phyloP scores from a whole-genome alignment of 2,329 filamentous ascomycete species.

The Aureobasidium sp. region DNA sequence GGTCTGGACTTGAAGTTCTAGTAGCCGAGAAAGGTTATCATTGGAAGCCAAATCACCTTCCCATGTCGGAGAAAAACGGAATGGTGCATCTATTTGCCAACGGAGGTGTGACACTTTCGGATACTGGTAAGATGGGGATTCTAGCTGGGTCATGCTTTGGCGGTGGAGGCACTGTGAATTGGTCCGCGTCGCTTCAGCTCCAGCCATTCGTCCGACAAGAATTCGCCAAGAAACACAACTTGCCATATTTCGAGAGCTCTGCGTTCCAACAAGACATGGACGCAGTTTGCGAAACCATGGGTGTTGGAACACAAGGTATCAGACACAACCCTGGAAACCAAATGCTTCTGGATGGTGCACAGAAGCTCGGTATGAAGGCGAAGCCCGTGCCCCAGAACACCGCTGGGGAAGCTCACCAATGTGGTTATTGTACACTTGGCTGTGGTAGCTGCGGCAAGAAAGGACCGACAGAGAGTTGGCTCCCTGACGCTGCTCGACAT shows the following conservation, averaged over 20 bases:
- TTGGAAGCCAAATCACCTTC: slow-evolving; percentile 63
- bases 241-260: slow-evolving; percentile 66
- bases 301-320: slow-evolving; percentile 59
- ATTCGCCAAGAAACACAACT: slow-evolving; percentile 59
- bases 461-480: slow-evolving; percentile 67
- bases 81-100: slow-evolving; percentile 62
- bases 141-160: slow-evolving; percentile 70
- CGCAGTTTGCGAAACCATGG: slow-evolving; percentile 71
- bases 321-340: slow-evolving; percentile 67
- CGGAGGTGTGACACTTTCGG: slow-evolving; percentile 51
- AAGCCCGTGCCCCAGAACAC: slow-evolving; percentile 73
- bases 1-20: slow-evolving; percentile 67
- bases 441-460: slow-evolving; percentile 65
- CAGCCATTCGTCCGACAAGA: slow-evolving; percentile 72
- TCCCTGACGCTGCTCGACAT: slow-evolving; percentile 70
- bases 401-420: slow-evolving; percentile 65
- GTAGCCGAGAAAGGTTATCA: slow-evolving; percentile 80
- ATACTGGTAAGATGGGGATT: slow-evolving; percentile 48
- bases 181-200: slow-evolving; percentile 62
- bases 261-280: slow-evolving; percentile 76
- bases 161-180: slow-evolving; percentile 83
- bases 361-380: slow-evolving; percentile 65
- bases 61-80: slow-evolving; percentile 61
- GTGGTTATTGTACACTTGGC: slow-evolving; percentile 55
- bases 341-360: slow-evolving; percentile 66